These are phyloP conservation scores for Aspergillus diversus DNA, from an alignment of 495 filamentous ascomycete species.

Conservation along the genomic window DNA sequence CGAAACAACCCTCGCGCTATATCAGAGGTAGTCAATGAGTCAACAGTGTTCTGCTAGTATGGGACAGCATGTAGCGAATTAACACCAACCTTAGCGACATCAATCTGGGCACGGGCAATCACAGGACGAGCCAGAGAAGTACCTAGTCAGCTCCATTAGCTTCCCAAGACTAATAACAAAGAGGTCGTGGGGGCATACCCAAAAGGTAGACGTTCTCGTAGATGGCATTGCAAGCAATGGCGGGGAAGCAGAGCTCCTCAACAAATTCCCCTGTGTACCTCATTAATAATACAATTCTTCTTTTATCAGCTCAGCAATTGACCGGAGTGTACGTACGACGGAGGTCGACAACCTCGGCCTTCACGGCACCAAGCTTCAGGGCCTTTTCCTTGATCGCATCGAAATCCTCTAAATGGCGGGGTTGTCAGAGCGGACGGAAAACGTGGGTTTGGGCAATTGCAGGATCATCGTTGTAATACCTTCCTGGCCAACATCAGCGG, in stretches of 20 bases:
- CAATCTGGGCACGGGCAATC: slow-evolving; percentile 82
- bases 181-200: slow-evolving; percentile 43
- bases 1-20: slow-evolving; percentile 49
- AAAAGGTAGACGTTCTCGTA: slow-evolving; percentile 84
- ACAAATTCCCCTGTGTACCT: slow-evolving; percentile 62
- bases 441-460: slow-evolving; percentile 4
- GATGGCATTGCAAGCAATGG: slow-evolving; percentile 80
- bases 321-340: slow-evolving; percentile 38
- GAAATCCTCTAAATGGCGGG: slow-evolving; percentile 57
- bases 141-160: slow-evolving; percentile 55
- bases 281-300: neutral
- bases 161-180: slow-evolving; percentile 55
- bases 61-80: neutral
- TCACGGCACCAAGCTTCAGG: slow-evolving; percentile 58
- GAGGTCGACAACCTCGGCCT: slow-evolving; percentile 54
- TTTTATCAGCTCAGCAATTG: neutral
- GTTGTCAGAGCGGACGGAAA: slow-evolving; percentile 21
- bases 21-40: slow-evolving; percentile 2
- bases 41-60: slow-evolving; percentile 1
- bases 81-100: slow-evolving; percentile 54
- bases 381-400: slow-evolving; percentile 61
- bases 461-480: slow-evolving; percentile 30
- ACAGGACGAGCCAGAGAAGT: slow-evolving; percentile 85
- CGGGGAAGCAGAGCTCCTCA: slow-evolving; percentile 84
- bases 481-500: slow-evolving; percentile 68